phyloP scores from a whole-genome alignment of 805 yeast genomes.

The Candida silvicultrix region DNA sequence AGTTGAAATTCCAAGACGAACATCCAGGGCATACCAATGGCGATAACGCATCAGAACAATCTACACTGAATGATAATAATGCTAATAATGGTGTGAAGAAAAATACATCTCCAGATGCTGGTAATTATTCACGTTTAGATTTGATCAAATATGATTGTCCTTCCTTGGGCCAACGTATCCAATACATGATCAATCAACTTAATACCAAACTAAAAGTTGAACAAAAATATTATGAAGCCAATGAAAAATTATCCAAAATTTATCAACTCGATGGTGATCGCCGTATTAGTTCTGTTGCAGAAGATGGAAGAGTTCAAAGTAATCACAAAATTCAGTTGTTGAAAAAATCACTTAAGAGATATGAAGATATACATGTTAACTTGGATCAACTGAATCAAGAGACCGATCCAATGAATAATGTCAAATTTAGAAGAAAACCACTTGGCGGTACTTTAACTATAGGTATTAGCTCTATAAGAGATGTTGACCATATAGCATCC shows the following conservation, averaged over 20 bases:
- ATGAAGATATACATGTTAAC: slow-evolving; percentile 81
- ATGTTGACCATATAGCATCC: slow-evolving; percentile 88
- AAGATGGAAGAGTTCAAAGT: slow-evolving; percentile 78
- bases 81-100: slow-evolving; percentile 1
- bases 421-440: slow-evolving; percentile 75
- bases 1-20: slow-evolving; percentile 32
- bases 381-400: slow-evolving; percentile 56
- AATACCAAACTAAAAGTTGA: slow-evolving; percentile 94
- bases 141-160: slow-evolving; percentile 90
- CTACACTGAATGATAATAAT: neutral
- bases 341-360: slow-evolving; percentile 77
- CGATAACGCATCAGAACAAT: neutral
- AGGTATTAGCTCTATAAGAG: slow-evolving; percentile 71
- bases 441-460: slow-evolving; percentile 74
- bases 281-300: slow-evolving; percentile 79
- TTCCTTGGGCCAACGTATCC: slow-evolving; percentile 88
- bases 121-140: slow-evolving; percentile 64
- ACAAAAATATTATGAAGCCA: slow-evolving; percentile 87
- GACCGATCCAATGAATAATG: slow-evolving; percentile 59
- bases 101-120: slow-evolving; percentile 23
- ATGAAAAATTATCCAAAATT: slow-evolving; percentile 78
- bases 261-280: slow-evolving; percentile 91
- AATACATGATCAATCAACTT: slow-evolving; percentile 89
- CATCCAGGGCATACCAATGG: neutral
- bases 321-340: slow-evolving; percentile 80